These are phyloP conservation scores for Fusarium mexicanum DNA, from an alignment of 2,329 filamentous ascomycete genomes.

Conservation along the genomic window DNA sequence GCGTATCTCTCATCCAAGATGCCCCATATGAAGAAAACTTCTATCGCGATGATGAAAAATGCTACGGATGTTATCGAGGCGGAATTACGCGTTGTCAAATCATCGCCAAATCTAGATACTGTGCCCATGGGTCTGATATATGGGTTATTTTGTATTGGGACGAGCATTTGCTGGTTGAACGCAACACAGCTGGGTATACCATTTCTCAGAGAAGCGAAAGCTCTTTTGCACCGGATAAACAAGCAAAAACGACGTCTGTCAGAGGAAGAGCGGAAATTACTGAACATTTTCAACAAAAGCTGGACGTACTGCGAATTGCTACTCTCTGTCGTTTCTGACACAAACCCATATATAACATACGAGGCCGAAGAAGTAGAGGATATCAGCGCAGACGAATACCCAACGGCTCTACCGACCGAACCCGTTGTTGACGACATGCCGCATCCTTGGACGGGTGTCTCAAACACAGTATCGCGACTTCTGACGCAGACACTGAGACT, in stretches of 20 bases:
- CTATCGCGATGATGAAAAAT: constrained; percentile 47
- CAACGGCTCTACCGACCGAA: constrained; percentile 16
- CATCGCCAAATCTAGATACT: constrained; percentile 8
- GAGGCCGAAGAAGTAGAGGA: constrained; percentile 21
- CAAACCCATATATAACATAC: constrained; percentile 30
- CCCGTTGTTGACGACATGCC: constrained; percentile 34
- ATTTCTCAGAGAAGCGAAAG: constrained; percentile 44
- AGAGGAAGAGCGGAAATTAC: constrained; percentile 39
- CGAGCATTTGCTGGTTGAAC: constrained; percentile 53
- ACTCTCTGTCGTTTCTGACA: constrained; percentile 50
- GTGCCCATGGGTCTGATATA: constrained; percentile 51
- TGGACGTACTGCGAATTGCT: constrained; percentile 54
- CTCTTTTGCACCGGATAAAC: constrained; percentile 41
- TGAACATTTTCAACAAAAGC: constrained; percentile 53
- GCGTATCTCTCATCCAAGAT: constrained; percentile 48
- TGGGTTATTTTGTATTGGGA: constrained; percentile 52
- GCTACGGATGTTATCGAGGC: constrained; percentile 48
- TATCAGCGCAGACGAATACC: constrained; percentile 19
- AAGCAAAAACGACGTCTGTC: constrained; percentile 24
- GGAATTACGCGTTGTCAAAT: constrained; percentile 43
- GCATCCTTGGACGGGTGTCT: constrained; percentile 54
- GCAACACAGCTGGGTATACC: constrained; percentile 46
- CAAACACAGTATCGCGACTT: constrained; percentile 45
- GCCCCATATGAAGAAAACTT: constrained; percentile 48
- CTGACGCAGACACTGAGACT: constrained; percentile 50